Evolutionary conservation across 73 alveolate genomes (phyloP).

Genomic region (Paramecium sonneborni): DNA sequence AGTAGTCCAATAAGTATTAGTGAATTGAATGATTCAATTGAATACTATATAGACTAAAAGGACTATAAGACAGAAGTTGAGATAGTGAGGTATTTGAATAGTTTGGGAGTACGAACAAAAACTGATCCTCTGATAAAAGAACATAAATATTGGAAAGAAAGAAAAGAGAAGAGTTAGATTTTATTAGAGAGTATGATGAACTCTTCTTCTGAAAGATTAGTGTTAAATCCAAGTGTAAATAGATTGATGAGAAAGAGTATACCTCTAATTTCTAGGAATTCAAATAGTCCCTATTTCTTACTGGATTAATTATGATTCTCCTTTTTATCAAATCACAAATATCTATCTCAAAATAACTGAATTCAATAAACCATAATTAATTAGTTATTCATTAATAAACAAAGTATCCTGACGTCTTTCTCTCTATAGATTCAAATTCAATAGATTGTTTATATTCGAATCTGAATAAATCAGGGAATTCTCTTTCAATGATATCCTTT

Average conservation of each 20-base stretch:
- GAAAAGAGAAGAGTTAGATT: not conserved
- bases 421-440: constrained; percentile 39
- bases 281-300: not conserved
- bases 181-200: not conserved
- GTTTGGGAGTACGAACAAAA: constrained; percentile 25
- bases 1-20: not conserved
- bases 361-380: not conserved
- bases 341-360: not conserved
- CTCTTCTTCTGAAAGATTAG: not conserved
- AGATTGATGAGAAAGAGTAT: not conserved
- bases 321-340: not conserved
- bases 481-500: constrained; percentile 62
- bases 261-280: not conserved
- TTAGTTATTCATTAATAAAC: constrained; percentile 12
- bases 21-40: constrained; percentile 28
- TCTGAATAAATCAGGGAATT: constrained; percentile 50
- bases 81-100: constrained; percentile 6
- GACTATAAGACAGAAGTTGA: not conserved
- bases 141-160: constrained; percentile 17
- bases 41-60: not conserved
- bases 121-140: not conserved
- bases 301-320: constrained; percentile 23
- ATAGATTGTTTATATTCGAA: constrained; percentile 26
- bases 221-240: not conserved
- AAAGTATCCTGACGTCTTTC: constrained; percentile 34